These are phyloP conservation scores for Curvularia lunata DNA, from an alignment of 2,329 filamentous ascomycete species.

Conservation along the genomic window DNA sequence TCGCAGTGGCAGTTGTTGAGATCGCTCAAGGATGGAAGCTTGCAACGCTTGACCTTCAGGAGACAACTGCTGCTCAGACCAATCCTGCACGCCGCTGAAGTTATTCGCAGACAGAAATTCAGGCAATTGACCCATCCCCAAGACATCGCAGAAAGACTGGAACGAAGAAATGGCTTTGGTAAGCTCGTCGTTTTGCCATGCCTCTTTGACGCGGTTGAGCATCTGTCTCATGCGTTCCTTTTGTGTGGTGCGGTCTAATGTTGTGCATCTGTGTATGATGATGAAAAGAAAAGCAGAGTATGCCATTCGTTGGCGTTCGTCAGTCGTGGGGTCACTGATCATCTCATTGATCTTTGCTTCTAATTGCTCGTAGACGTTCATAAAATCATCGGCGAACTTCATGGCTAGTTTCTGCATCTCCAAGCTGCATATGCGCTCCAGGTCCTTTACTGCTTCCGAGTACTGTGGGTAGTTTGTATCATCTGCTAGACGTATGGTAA, in stretches of 20 bases:
- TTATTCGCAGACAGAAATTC: conserved; percentile 76
- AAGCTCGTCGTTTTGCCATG: conserved; percentile 78
- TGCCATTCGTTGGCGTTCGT: conserved; percentile 83
- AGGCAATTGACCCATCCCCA: conserved; percentile 81
- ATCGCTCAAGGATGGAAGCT: conserved; percentile 75
- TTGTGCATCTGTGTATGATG: conserved; percentile 84
- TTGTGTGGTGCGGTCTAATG: conserved; percentile 73
- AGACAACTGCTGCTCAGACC: conserved; percentile 79
- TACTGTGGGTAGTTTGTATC: conserved; percentile 74
- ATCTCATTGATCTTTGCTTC: conserved; percentile 83
- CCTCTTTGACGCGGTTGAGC: conserved; percentile 77
- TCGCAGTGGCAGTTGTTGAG: conserved; percentile 78
- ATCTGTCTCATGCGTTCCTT: conserved; percentile 76
- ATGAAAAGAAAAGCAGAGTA: conserved; percentile 93
- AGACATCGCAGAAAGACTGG: conserved; percentile 75
- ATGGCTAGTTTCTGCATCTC: conserved; percentile 88
- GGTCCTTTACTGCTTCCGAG: conserved; percentile 86
- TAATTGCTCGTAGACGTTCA: conserved; percentile 86
- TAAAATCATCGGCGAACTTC: conserved; percentile 88
- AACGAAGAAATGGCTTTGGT: conserved; percentile 75
- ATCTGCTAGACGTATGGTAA: conserved; percentile 79
- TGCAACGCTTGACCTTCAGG: conserved; percentile 80
- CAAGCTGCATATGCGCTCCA: conserved; percentile 82
- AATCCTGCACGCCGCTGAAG: conserved; percentile 79
- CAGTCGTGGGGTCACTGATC: conserved; percentile 72